Base-by-base conservation (phyloP, 1,284 basidiomycete genomes). In the Cryptococcus maquisensis region DNA sequence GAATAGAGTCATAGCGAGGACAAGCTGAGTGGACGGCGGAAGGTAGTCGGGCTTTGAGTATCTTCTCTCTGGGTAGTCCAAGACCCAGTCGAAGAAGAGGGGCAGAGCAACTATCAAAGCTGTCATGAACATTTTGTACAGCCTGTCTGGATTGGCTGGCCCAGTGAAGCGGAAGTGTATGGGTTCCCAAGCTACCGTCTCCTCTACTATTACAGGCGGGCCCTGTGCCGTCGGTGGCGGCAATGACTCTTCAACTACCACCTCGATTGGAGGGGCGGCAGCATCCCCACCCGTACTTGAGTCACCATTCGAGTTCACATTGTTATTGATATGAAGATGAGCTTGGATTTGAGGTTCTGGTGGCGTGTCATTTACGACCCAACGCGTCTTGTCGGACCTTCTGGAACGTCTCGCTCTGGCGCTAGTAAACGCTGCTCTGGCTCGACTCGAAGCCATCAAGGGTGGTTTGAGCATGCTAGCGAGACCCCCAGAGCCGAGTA, bases 301-400 rank as follows among this genome's bases (percentile, higher is more conserved):
- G 6, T 43, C 23, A 4, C 63, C 65, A 49, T 62, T 59, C 5
- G 63, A 57, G 28, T 64, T 61, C n/a, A 62, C 53, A 51, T 64
- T 60, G 13, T 7, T 40, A 51, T 63, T 65, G 52, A 64, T 63
- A 36, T 64, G 47, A 38, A 64, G 62, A 36, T 64, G 47, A 38
- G 62, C 60, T 12, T 52, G 52, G 4, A 58, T 41, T 40, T 54
- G 44, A 10, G 47, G 37, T 12, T 51, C 43, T 10, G 40, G 10
- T 39, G 40, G 26, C 35, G 46, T 37, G 35, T 49, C 39, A 24
- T 56, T 57, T 18, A 57, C 54, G 4, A 54, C 40, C 55, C 47
- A 52, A 38, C 26, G 20, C 12, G 38, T 15, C 36, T 38, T n/a
- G n/a, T n/a, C 49, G 4, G 47, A n/a, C 23, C 40, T 32, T 18